Conservation (phyloP, 495 filamentous ascomycete genomes). For the Podospora anserina region DNA sequence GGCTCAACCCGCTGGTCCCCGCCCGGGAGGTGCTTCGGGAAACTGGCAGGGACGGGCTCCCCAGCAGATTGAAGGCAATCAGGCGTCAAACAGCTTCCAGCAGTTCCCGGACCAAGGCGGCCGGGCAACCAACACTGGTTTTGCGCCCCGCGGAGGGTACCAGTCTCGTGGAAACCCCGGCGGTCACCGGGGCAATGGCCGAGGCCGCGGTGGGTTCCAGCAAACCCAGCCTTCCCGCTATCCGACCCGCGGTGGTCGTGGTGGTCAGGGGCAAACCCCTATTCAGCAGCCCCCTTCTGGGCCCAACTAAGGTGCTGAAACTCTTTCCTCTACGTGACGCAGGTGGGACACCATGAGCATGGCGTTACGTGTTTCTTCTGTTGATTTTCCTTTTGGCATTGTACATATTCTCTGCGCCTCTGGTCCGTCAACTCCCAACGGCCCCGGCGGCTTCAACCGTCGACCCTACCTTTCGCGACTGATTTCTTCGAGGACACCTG, state of each 20-base stretch:
- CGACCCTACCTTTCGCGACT: not conserved
- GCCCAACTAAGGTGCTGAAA: conserved; percentile 24
- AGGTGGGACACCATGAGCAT: conserved; percentile 19
- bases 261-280: conserved; percentile 32
- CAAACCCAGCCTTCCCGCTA: conserved; percentile 39
- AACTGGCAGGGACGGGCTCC: conserved; percentile 23
- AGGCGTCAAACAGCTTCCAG: not conserved
- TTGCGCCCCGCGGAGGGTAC: conserved; percentile 30
- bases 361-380: conserved; percentile 18
- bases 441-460: not conserved
- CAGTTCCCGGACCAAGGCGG: not conserved
- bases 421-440: conserved; percentile 11
- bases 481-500: not conserved
- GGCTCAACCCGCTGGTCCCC: conserved; percentile 21
- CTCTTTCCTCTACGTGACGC: conserved; percentile 5
- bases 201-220: conserved; percentile 34
- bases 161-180: conserved; percentile 41
- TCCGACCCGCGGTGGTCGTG: conserved; percentile 43
- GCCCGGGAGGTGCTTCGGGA: conserved; percentile 18
- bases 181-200: conserved; percentile 34
- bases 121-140: conserved; percentile 11
- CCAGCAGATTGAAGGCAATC: not conserved
- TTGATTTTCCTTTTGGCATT: conserved; percentile 25
- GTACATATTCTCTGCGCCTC: conserved; percentile 33
- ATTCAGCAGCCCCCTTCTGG: conserved; percentile 31